phyloP scores from a whole-genome alignment of 2,329 filamentous ascomycete species.

The Paecilomyces sp. region DNA sequence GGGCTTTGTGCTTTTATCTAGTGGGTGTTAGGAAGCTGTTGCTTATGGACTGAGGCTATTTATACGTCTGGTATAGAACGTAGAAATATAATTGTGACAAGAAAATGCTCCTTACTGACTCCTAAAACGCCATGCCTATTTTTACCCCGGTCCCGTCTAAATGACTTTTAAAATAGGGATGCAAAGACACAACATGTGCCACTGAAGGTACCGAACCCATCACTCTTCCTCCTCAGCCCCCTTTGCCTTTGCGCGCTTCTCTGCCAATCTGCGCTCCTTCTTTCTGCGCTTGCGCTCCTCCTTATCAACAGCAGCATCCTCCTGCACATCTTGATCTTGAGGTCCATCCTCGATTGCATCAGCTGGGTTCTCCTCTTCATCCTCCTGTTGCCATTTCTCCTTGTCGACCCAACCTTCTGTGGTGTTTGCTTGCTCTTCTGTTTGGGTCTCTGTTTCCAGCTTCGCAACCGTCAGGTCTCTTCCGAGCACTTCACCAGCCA shows the following conservation, averaged over 20 bases:
- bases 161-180: not conserved
- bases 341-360: conserved; percentile 28
- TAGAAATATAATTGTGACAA: conserved; percentile 6
- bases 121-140: conserved; percentile 13
- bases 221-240: conserved; percentile 16
- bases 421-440: conserved; percentile 1
- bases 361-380: conserved; percentile 36
- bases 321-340: conserved; percentile 29
- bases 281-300: conserved; percentile 50
- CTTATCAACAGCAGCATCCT: conserved; percentile 35
- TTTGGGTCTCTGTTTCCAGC: conserved; percentile 12
- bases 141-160: not conserved
- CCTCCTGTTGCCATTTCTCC: conserved; percentile 31
- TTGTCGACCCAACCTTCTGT: conserved; percentile 23
- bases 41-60: not conserved
- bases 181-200: not conserved
- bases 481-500: conserved; percentile 35
- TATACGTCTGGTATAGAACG: not conserved
- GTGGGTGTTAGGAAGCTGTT: not conserved
- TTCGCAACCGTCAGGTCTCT: conserved; percentile 32
- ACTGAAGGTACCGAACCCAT: conserved; percentile 1
- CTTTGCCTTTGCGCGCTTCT: conserved; percentile 32
- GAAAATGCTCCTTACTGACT: conserved; percentile 16
- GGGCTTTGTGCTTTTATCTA: conserved; percentile 3
- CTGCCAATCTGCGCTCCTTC: conserved; percentile 45